Conservation (phyloP, 179 eudicot genomes). For the Beta corolliflora region DNA sequence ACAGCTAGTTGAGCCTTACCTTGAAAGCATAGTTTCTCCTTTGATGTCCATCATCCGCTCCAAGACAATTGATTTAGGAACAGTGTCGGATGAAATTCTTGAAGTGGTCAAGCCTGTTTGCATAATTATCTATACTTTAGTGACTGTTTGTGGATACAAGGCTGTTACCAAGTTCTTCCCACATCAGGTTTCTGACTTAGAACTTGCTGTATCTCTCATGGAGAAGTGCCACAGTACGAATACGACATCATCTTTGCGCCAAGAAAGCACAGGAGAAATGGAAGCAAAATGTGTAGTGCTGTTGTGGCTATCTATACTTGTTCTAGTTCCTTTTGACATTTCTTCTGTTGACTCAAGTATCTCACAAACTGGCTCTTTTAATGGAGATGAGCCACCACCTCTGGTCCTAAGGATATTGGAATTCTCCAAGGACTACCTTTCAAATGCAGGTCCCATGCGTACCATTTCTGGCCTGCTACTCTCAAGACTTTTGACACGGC, state of each 20-base stretch:
- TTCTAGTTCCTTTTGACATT: constrained; percentile 91
- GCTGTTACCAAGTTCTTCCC: constrained; percentile 94
- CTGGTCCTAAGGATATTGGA: constrained; percentile 70
- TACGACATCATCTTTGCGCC: constrained; percentile 64
- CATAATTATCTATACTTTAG: constrained; percentile 76
- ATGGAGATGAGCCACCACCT: constrained; percentile 71
- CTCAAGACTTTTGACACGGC: constrained; percentile 91
- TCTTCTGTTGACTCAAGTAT: constrained; percentile 94
- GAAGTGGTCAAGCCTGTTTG: constrained; percentile 79
- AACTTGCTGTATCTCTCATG: constrained; percentile 88
- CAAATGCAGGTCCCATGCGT: constrained; percentile 97
- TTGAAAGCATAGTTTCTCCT: constrained; percentile 88
- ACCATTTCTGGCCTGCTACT: constrained; percentile 86
- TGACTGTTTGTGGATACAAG: constrained; percentile 96
- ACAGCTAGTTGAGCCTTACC: constrained; percentile 87
- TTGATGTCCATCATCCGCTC: constrained; percentile 81
- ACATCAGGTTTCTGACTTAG: constrained; percentile 96
- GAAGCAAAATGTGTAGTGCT: constrained; percentile 85
- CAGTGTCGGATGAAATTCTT: constrained; percentile 61
- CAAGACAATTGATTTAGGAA: constrained; percentile 59
- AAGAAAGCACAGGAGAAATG: constrained; percentile 99
- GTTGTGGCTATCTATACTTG: constrained; percentile 92
- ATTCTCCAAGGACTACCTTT: constrained; percentile 80
- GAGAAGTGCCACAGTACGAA: constrained; percentile 68
- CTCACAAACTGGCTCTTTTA: constrained; percentile 36